Percentiles rank a stretch among this genome's conserved stretches.
These are phyloP conservation scores for Xanthoconium purpureum DNA, from an alignment of 768 basidiomycete genomes.

Conservation along the genomic window DNA sequence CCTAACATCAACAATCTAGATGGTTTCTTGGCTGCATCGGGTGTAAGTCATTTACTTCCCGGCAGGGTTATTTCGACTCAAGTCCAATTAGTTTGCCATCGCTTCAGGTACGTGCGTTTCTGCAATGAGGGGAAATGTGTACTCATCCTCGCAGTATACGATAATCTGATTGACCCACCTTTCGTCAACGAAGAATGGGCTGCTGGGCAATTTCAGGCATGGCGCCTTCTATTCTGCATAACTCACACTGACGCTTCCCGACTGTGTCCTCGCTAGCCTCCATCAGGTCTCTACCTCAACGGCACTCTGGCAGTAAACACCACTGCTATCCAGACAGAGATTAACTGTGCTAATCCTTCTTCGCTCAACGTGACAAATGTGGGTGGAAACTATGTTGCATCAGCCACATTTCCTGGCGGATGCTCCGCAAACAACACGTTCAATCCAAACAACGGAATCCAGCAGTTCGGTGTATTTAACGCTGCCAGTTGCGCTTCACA, in stretches of 20 bases:
- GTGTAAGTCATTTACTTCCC: slow-evolving; percentile 34
- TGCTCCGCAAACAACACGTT: slow-evolving; percentile 42
- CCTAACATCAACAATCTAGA: slow-evolving; percentile 44
- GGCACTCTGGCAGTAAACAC: slow-evolving; percentile 52
- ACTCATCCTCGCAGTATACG: slow-evolving; percentile 23
- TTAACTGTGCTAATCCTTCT: slow-evolving; percentile 46
- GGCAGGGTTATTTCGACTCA: not conserved
- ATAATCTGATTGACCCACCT: slow-evolving; percentile 52
- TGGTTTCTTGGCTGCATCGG: slow-evolving; percentile 58
- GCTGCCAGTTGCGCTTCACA: slow-evolving; percentile 31
- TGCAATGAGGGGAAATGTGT: not conserved
- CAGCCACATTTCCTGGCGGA: slow-evolving; percentile 45
- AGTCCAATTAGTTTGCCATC: slow-evolving; percentile 32
- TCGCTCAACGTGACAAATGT: slow-evolving; percentile 24
- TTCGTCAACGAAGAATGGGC: slow-evolving; percentile 55
- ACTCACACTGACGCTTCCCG: not conserved
- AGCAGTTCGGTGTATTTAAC: slow-evolving; percentile 51
- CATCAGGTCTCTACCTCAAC: slow-evolving; percentile 42
- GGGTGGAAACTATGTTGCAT: slow-evolving; percentile 35
- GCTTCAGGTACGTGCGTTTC: slow-evolving; percentile 23
- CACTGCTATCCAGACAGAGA: slow-evolving; percentile 42
- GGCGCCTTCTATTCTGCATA: slow-evolving; percentile 5
- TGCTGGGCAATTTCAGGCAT: slow-evolving; percentile 49
- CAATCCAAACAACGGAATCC: slow-evolving; percentile 33
- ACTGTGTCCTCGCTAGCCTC: slow-evolving; percentile 36